Evolutionary conservation across 768 basidiomycete genomes (phyloP), one percentile per base, ranked within the genome.

Genomic region (Hemileccinum rubropunctum): DNA sequence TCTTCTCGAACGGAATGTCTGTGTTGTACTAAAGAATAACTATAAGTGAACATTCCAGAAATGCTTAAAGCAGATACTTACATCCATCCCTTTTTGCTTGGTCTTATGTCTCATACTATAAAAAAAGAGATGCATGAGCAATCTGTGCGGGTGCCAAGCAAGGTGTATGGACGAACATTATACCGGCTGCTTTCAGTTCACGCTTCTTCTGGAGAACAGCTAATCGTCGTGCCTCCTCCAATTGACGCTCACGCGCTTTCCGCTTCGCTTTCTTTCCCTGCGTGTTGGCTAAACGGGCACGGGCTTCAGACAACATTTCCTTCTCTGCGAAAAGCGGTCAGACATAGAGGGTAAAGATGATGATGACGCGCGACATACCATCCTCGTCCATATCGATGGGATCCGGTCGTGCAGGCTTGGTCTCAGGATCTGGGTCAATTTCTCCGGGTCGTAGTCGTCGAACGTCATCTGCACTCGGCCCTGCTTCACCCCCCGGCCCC

Each of bases 351-450:
- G 21, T 13, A 33, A 17, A 20, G 12, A 3, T n/a, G 40, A 34
- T 3, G 15, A 20, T 6, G 20, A 20, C 9, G n/a, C 11, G 14
- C 1, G 32, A 72, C 80, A 50, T 56, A 88, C 91, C 95, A 64
- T 98, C 97, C 72, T 99, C 97, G 65, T 99, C 97, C 97, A 99
- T 99, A 72, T 99, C 97, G 59, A 98, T 98, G 6, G 97, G 97
- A 73, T 99, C 97, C 6, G 97, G 97, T 23, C 97, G 82, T 11
- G 97, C 97, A 42, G 97, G 93, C 64, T 98, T 95, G 10, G 95
- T 97, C 71, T 99, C 97, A 13, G 97, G 97, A 72, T 99, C 95
- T 6, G 95, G 95, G 69, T 99, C 97, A 51, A 99, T 95, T 72
- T 98, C 97, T 38, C 97, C 97, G 8, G 97, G 93, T 43, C 93